These are phyloP conservation scores for Fremontodendron californicum DNA, from an alignment of 345 rosid species.

Conservation along the genomic window DNA sequence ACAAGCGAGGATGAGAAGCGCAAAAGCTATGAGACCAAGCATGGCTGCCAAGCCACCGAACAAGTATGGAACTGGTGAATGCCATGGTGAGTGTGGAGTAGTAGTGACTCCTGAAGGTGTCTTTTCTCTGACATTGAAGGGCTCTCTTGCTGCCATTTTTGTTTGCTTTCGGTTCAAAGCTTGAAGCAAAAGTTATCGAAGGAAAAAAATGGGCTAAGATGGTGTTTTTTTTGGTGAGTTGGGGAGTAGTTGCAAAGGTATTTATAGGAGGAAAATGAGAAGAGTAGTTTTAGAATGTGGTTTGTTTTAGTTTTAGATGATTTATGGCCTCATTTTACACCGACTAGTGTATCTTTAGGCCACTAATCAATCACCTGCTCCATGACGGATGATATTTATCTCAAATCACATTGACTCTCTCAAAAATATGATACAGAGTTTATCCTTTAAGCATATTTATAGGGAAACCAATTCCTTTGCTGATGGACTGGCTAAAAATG, in stretches of 20 bases:
- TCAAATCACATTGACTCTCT: too few species aligned
- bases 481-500: too few species aligned
- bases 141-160: conserved; percentile 44
- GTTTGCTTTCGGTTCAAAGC: not conserved
- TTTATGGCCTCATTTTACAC: conserved; percentile 5
- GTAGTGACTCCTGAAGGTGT: conserved; percentile 15
- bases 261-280: not conserved
- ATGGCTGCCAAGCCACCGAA: conserved; percentile 93
- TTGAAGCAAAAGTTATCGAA: not conserved
- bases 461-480: too few species aligned
- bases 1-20: conserved; percentile 82
- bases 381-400: too few species aligned
- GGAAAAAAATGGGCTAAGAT: not conserved
- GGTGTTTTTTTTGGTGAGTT: not conserved
- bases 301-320: not conserved
- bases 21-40: conserved; percentile 85
- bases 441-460: too few species aligned
- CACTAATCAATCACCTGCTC: too few species aligned
- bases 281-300: not conserved
- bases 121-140: conserved; percentile 29
- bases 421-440: too few species aligned
- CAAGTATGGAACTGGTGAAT: conserved; percentile 88
- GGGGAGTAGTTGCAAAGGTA: not conserved
- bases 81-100: conserved; percentile 64
- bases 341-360: too few species aligned